These are phyloP conservation scores for Diophrys appendiculata DNA, from an alignment of 73 alveolate species.

Conservation along the genomic window DNA sequence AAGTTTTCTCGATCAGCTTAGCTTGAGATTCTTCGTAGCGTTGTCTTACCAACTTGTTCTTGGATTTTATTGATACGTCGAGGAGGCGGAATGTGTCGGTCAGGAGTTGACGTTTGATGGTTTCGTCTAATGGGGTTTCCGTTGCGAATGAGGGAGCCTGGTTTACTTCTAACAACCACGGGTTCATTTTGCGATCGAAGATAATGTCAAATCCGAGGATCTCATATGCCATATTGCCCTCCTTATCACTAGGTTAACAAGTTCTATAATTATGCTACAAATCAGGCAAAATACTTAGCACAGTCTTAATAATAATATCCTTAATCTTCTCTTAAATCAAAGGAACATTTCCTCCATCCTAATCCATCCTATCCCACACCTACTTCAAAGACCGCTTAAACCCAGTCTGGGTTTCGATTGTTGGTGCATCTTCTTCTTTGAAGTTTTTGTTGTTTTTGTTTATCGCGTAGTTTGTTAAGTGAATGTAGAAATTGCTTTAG, in stretches of 20 bases:
- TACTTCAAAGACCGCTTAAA: conserved; percentile 75
- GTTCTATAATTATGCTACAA: conserved; percentile 43
- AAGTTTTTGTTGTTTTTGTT: conserved; percentile 71
- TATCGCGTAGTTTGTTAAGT: conserved; percentile 60
- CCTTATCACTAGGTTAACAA: conserved; percentile 53
- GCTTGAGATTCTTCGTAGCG: no score
- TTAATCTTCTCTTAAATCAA: conserved; percentile 28
- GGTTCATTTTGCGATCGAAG: conserved; percentile 81
- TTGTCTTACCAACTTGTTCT: no score
- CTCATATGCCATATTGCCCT: conserved; percentile 58
- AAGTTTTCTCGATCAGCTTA: no score
- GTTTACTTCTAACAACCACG: conserved; percentile 94
- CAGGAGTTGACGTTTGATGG: conserved; percentile 72
- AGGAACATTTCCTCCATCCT: conserved; percentile 61
- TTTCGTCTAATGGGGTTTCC: conserved; percentile 83
- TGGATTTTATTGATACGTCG: conserved; percentile 34
- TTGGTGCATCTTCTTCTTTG: conserved; percentile 34
- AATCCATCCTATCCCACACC: conserved; percentile 41
- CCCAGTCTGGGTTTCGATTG: conserved; percentile 18
- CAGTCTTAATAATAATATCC: conserved; percentile 58
- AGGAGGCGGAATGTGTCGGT: conserved; percentile 77
- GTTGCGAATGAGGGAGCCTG: conserved; percentile 89
- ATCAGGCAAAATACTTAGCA: conserved; percentile 49
- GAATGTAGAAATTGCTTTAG: conserved; percentile 12
- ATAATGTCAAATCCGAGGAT: conserved; percentile 83